Evolutionary conservation across 352 stramenopile genomes (phyloP).

Genomic region (Pythium periplocum): DNA sequence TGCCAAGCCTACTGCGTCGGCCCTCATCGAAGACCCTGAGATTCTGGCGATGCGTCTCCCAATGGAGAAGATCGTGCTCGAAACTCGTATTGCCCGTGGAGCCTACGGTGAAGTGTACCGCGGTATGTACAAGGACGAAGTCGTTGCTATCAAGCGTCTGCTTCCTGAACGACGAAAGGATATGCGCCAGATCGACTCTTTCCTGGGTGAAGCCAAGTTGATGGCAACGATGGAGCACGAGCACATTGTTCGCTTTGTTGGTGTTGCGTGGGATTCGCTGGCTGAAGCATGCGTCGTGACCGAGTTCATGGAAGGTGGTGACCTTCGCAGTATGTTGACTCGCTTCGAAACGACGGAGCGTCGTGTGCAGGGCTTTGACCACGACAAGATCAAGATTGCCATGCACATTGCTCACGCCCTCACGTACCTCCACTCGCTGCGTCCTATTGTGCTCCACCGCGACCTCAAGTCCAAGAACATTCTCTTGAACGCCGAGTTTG

Average conservation of each 20-base stretch:
- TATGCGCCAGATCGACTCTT: constrained; percentile 28
- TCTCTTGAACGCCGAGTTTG: constrained; percentile 16
- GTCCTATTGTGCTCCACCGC: constrained; percentile 23
- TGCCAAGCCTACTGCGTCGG: no score
- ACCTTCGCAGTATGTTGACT: constrained; percentile 33
- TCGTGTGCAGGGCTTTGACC: constrained; percentile 19
- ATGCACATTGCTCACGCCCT: constrained; percentile 8
- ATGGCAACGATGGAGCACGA: constrained; percentile 33
- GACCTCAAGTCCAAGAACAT: constrained; percentile 43
- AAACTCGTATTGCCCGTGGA: neutral
- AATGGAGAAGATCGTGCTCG: constrained; percentile 2
- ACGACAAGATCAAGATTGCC: constrained; percentile 16
- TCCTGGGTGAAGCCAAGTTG: constrained; percentile 44
- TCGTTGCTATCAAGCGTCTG: constrained; percentile 18
- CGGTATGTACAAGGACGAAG: constrained; percentile 6
- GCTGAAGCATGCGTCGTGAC: constrained; percentile 42
- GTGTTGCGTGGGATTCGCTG: constrained; percentile 45
- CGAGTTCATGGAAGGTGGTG: constrained; percentile 45
- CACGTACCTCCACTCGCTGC: constrained; percentile 4
- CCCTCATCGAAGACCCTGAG: neutral
- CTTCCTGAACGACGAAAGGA: constrained; percentile 26
- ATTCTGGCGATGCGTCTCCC: constrained; percentile 1
- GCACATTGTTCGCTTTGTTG: constrained; percentile 36
- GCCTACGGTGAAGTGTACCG: constrained; percentile 21
- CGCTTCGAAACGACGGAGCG: constrained; percentile 6